Conservation (phyloP, 306 rosid species). For the Prunus mongolica region DNA sequence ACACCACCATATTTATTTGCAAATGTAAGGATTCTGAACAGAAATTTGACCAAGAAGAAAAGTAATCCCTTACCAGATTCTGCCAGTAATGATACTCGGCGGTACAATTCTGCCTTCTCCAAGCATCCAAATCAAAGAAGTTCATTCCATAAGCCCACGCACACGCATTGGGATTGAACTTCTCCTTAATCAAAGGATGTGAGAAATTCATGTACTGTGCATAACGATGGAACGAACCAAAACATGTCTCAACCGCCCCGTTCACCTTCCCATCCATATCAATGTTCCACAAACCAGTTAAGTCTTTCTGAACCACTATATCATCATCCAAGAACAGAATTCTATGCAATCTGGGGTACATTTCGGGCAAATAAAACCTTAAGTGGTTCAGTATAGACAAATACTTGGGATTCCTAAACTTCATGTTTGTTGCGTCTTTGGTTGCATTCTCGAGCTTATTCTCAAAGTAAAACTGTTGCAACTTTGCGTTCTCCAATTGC, state of each 20-base stretch:
- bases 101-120: conserved; percentile 83
- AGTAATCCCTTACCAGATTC: conserved; percentile 55
- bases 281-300: conserved; percentile 77
- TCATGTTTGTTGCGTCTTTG: conserved; percentile 79
- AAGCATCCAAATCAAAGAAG: conserved; percentile 85
- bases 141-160: conserved; percentile 97
- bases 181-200: conserved; percentile 74
- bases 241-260: conserved; percentile 90
- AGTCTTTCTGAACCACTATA: conserved; percentile 79
- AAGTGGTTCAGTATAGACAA: conserved; percentile 74
- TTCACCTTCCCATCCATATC: conserved; percentile 92
- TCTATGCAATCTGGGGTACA: conserved; percentile 76
- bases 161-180: conserved; percentile 74
- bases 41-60: not conserved
- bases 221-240: conserved; percentile 80
- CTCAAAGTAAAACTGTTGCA: conserved; percentile 71
- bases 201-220: conserved; percentile 92
- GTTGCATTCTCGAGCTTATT: conserved; percentile 88
- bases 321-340: conserved; percentile 78
- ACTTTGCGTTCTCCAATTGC: conserved; percentile 69
- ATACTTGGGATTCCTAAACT: conserved; percentile 85
- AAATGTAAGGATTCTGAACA: not conserved
- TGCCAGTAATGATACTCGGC: conserved; percentile 91
- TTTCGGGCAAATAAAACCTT: conserved; percentile 83
- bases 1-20: not conserved